Conservation (phyloP, 23 red algal species). For the Gracilaria domingensis region DNA sequence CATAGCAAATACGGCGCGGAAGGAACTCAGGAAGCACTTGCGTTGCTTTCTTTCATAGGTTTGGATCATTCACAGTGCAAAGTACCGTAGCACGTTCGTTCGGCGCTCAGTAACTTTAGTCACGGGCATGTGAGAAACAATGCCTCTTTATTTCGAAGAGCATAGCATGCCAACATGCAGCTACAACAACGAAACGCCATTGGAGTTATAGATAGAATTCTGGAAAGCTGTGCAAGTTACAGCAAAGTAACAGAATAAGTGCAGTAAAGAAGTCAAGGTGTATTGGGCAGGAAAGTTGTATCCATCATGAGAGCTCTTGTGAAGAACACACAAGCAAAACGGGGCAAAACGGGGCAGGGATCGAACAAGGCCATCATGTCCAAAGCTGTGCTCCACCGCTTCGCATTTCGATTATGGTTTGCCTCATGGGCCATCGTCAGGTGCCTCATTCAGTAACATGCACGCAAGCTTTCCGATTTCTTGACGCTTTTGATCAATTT, state of each 20-base stretch:
- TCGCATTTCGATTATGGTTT: not conserved
- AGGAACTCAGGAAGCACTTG: not conserved
- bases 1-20: not conserved
- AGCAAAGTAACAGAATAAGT: not conserved
- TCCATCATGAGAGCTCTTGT: not conserved
- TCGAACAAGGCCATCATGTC: not conserved
- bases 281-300: not conserved
- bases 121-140: not conserved
- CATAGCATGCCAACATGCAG: not conserved
- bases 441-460: constrained; percentile 22
- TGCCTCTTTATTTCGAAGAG: not conserved
- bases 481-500: constrained; percentile 34
- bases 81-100: not conserved
- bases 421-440: not conserved
- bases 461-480: constrained; percentile 65
- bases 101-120: not conserved
- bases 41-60: not conserved
- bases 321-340: not conserved
- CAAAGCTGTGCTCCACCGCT: not conserved
- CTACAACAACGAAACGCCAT: not conserved
- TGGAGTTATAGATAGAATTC: not conserved
- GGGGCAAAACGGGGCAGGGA: not conserved
- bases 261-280: not conserved
- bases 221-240: constrained; percentile 7
- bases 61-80: not conserved